phyloP scores from a whole-genome alignment of 768 basidiomycete species.

The Pleurotus salmoneostramineus region DNA sequence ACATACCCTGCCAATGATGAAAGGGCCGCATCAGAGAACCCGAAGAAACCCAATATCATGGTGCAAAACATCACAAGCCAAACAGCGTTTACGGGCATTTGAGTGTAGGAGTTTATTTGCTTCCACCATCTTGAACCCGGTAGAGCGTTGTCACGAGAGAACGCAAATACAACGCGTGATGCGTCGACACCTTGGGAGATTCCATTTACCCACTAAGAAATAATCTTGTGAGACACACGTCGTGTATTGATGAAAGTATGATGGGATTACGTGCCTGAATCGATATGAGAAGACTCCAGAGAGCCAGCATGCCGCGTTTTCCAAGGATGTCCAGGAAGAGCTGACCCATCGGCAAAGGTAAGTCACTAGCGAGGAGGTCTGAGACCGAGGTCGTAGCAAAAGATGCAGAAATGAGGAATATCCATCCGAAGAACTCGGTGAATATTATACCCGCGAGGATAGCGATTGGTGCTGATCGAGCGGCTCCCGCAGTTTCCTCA shows the following conservation, averaged over 20 bases:
- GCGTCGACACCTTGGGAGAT: slow-evolving; percentile 65
- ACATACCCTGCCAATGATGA: slow-evolving; percentile 29
- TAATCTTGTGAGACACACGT: neutral
- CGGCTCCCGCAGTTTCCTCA: slow-evolving; percentile 56
- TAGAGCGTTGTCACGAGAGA: slow-evolving; percentile 40
- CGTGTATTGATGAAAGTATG: neutral
- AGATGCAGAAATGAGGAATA: slow-evolving; percentile 50
- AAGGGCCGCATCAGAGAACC: slow-evolving; percentile 28
- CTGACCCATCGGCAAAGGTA: slow-evolving; percentile 60
- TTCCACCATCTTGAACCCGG: slow-evolving; percentile 34
- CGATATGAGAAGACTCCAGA: slow-evolving; percentile 60
- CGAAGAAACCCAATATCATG: slow-evolving; percentile 24
- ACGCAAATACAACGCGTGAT: slow-evolving; percentile 61
- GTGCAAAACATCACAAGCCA: slow-evolving; percentile 31
- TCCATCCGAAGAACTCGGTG: slow-evolving; percentile 51
- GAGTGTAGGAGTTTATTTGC: slow-evolving; percentile 23
- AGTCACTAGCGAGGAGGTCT: slow-evolving; percentile 35
- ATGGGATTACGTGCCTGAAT: slow-evolving; percentile 9
- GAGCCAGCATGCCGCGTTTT: slow-evolving; percentile 54
- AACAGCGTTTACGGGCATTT: slow-evolving; percentile 35
- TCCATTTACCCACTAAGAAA: slow-evolving; percentile 51
- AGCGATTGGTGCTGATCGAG: slow-evolving; percentile 52
- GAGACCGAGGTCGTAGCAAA: slow-evolving; percentile 50
- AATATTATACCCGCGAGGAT: slow-evolving; percentile 50
- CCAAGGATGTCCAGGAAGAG: slow-evolving; percentile 53